Conservation (phyloP, 805 yeast species). For the Wickerhamomyces ciferrii region DNA sequence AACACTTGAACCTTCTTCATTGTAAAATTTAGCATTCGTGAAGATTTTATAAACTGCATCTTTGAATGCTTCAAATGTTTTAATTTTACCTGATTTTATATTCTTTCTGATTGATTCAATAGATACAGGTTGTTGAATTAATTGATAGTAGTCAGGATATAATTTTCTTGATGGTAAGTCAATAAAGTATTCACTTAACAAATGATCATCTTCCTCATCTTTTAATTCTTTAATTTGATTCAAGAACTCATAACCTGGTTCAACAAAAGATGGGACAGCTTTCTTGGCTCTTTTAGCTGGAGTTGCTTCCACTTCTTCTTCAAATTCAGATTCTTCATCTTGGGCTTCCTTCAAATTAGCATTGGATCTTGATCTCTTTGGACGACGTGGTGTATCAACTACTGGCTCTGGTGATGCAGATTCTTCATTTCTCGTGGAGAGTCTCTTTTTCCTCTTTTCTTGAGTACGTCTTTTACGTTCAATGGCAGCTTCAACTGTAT, state of each 20-base stretch:
- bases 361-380: constrained; percentile 18
- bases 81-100: constrained; percentile 44
- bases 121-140: constrained; percentile 58
- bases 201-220: constrained; percentile 42
- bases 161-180: constrained; percentile 65
- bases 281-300: constrained; percentile 19
- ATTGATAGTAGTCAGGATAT: constrained; percentile 78
- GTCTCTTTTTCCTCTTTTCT: constrained; percentile 20
- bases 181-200: constrained; percentile 51
- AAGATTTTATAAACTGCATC: constrained; percentile 70
- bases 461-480: constrained; percentile 30
- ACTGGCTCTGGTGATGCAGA: constrained; percentile 2
- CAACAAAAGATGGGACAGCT: constrained; percentile 18
- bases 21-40: constrained; percentile 79
- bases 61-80: constrained; percentile 39
- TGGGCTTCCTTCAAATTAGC: neutral
- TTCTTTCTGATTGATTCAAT: constrained; percentile 56
- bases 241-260: constrained; percentile 32
- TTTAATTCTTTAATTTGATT: constrained; percentile 35
- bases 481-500: constrained; percentile 27
- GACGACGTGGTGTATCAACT: constrained; percentile 5
- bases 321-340: neutral
- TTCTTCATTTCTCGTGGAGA: constrained; percentile 1
- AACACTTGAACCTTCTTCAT: constrained; percentile 87
- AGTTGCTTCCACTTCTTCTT: neutral